These are phyloP conservation scores for Gyrodon lividus DNA, from an alignment of 768 basidiomycete genomes.

Conservation along the genomic window DNA sequence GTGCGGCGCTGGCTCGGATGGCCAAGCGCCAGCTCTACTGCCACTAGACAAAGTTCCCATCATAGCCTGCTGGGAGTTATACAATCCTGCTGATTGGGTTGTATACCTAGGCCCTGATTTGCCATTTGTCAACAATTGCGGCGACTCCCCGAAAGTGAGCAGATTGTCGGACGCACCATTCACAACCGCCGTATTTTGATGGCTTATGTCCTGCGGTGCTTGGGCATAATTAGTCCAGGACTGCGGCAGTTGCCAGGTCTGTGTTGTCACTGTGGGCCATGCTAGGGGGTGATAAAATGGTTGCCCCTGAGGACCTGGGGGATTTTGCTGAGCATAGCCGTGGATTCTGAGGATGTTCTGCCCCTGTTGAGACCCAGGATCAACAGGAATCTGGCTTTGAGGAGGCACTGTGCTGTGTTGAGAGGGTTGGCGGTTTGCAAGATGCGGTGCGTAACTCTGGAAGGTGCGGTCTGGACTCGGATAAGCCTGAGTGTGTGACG, in stretches of 20 bases:
- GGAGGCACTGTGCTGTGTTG: background rate
- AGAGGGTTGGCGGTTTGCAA: background rate
- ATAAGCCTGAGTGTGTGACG: slow-evolving; percentile 1
- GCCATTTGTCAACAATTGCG: background rate
- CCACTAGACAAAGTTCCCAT: background rate
- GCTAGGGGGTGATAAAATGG: background rate
- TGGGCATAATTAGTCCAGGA: slow-evolving; percentile 8
- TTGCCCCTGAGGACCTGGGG: background rate
- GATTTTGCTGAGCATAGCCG: slow-evolving; percentile 11
- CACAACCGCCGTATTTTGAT: background rate
- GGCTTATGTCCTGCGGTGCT: background rate
- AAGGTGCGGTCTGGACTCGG: background rate
- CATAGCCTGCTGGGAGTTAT: background rate
- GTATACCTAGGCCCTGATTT: slow-evolving; percentile 1
- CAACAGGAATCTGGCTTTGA: slow-evolving; percentile 1
- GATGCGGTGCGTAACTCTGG: slow-evolving; percentile 4
- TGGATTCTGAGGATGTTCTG: background rate
- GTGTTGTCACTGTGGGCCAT: slow-evolving; percentile 1
- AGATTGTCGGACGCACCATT: slow-evolving; percentile 10
- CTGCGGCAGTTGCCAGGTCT: slow-evolving; percentile 7
- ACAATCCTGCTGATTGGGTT: background rate
- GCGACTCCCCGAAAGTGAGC: background rate
- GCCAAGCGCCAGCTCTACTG: background rate
- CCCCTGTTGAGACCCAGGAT: background rate
- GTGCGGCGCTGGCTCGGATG: background rate